Base-by-base conservation (phyloP, 2,329 filamentous ascomycete genomes). In the Colletotrichum musicola region DNA sequence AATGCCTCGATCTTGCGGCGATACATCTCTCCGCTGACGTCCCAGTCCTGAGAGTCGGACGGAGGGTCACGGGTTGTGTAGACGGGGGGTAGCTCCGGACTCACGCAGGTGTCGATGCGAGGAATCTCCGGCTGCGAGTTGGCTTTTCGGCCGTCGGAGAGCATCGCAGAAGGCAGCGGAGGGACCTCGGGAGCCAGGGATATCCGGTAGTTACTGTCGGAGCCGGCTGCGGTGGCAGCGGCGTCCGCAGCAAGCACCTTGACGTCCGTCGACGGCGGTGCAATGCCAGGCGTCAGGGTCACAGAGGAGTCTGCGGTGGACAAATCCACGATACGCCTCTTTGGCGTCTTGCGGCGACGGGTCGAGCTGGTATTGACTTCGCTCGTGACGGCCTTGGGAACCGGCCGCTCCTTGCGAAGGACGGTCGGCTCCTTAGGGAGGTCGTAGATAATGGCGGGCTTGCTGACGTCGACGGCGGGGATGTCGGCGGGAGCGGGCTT, bases 1-100 rank as follows among this genome's bases (percentile, higher is more conserved):
- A 98, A 82, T 3, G 92, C 90, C 79, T 97, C 94, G 62, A 98
- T 92, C 79, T 96, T 96, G 77, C 93, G 93, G 65, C 92, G 90
- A 79, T 97, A 98, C 7, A 93, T 83, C 75, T 96, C 93, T 62
- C 92, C 92, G 67, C 89, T 88, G 50, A 88, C 82, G 68, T 90
- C 89, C 87, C 90, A 93, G 67, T 92, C 86, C 53, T 84, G 81
- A 4, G 81, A 72, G 50, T 77, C 72, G 25, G 77, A 71, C 5
- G 77, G 73, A 20, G 74, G 72, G 14, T 79, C 78, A 4, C 76
- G 73, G 16, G 77, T 76, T 4, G 75, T 64, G 46, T 80, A 77
- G 35, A 75, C 71, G 38, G 77, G 72, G 14, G 79, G 73, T 20
- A 80, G 71, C 54, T 80, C 77, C 4, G 79, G 75, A 14, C 79